Evolutionary conservation across 1,284 basidiomycete species (phyloP), one percentile per base, ranked within the genome.

Genomic region (Ustilago loliicola): DNA sequence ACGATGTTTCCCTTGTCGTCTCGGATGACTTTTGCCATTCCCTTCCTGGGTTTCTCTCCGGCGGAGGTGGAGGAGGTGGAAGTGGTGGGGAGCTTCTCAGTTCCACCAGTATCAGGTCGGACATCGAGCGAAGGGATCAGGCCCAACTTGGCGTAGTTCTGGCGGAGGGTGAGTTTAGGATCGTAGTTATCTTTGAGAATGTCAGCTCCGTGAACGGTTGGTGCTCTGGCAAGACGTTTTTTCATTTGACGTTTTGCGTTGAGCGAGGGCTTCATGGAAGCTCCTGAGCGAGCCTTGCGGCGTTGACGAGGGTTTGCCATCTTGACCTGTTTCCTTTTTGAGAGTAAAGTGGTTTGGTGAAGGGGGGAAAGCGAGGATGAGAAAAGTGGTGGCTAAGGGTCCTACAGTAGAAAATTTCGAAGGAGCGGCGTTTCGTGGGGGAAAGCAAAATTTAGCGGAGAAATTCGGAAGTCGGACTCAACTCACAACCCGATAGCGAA

Each of bases 261-360:
- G 77, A 88, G 90, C 84, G 94, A 89, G 10, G 90, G 88, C 25
- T 79, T 82, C 27, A 74, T 67, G 40, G 74, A 61, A 23, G 70
- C 57, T 6, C 91, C 90, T 54, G 93, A 94, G 38, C 92, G 91
- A 58, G 90, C 86, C 88, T 95, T 95, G 73, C 92, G 90, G 72
- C 93, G 90, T 88, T 97, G 95, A 68, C 95, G 91, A 80, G 95
- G 95, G 87, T 96, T 97, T 61, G 93, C 94, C 95, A 98, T 97
- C 23, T 61, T 77, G 60, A 11, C n/a, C 7, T 45, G 8, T 47
- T 15, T 23, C n/a, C 27, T 21, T 32, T 27, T 50, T 53, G 34
- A 36, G 32, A 29, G 23, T 21, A 21, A 29, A 23, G 48, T 27
- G 42, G 45, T 59, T 3, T 32, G 25, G 34, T 32, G 19, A 23